Conservation (phyloP, 2,329 filamentous ascomycete genomes). For the Fusarium nurragi region DNA sequence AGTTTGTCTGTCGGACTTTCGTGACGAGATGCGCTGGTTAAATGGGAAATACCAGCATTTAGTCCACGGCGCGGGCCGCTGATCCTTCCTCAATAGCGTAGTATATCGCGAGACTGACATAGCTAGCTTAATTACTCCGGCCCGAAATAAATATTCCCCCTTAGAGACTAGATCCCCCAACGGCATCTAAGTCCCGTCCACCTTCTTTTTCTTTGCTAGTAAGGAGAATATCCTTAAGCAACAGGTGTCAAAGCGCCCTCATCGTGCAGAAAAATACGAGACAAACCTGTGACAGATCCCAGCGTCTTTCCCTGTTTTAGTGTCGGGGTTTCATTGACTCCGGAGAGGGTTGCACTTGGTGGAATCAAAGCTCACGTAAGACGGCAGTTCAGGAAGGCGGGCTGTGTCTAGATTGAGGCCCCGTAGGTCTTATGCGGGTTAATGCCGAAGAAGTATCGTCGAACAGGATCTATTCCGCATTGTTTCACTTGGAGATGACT, state of each 20-base stretch:
- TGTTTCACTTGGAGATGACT: no score
- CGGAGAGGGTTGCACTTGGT: background rate
- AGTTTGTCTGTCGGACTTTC: background rate
- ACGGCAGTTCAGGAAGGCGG: conserved; percentile 6
- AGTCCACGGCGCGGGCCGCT: background rate
- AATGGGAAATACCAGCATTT: background rate
- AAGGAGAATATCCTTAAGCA: background rate
- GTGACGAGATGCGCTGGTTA: background rate
- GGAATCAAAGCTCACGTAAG: conserved; percentile 1
- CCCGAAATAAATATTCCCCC: background rate
- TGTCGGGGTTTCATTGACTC: background rate
- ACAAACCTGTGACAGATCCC: background rate
- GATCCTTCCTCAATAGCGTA: background rate
- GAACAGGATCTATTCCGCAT: background rate
- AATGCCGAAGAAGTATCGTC: background rate
- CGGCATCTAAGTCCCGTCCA: background rate
- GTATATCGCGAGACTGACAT: background rate
- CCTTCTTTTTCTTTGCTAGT: background rate
- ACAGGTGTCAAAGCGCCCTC: background rate
- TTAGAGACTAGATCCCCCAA: background rate
- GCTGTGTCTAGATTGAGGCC: background rate
- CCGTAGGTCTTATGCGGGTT: background rate
- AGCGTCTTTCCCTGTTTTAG: background rate
- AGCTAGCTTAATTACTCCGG: background rate
- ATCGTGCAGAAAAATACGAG: no score